phyloP scores from a whole-genome alignment of 768 basidiomycete species.

The Russula abietina region DNA sequence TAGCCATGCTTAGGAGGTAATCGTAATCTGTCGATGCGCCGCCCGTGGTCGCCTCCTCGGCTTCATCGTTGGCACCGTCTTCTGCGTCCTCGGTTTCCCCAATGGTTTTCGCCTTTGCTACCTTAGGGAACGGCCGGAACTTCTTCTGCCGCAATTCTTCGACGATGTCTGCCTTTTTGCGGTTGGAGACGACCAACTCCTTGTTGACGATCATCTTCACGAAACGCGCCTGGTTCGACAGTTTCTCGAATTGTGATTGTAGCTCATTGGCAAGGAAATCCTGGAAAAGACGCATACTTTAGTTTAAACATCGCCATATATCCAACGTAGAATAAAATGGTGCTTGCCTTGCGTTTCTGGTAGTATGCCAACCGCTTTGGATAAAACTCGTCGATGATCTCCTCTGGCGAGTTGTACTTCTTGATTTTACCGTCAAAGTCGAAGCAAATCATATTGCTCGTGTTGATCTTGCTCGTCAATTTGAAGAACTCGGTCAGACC shows the following conservation, averaged over 20 bases:
- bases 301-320: not conserved
- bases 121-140: conserved; percentile 91
- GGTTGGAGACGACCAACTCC: conserved; percentile 73
- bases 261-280: conserved; percentile 81
- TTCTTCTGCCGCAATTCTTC: conserved; percentile 73
- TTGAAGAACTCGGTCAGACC: conserved; percentile 92
- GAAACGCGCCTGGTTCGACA: conserved; percentile 94
- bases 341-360: conserved; percentile 84
- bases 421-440: conserved; percentile 95
- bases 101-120: conserved; percentile 54
- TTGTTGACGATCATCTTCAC: conserved; percentile 92
- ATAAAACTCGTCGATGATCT: conserved; percentile 91
- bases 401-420: conserved; percentile 84
- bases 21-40: conserved; percentile 68
- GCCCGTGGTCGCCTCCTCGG: conserved; percentile 41
- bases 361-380: conserved; percentile 84
- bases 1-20: conserved; percentile 91
- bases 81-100: conserved; percentile 61
- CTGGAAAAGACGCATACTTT: conserved; percentile 37
- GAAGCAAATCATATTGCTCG: conserved; percentile 98
- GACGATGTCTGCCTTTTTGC: conserved; percentile 85
- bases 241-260: conserved; percentile 70
- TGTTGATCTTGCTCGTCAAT: conserved; percentile 74
- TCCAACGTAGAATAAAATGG: not conserved
- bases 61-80: conserved; percentile 40